phyloP scores from a whole-genome alignment of 805 yeast genomes.

The Saturnispora zaruensis region DNA sequence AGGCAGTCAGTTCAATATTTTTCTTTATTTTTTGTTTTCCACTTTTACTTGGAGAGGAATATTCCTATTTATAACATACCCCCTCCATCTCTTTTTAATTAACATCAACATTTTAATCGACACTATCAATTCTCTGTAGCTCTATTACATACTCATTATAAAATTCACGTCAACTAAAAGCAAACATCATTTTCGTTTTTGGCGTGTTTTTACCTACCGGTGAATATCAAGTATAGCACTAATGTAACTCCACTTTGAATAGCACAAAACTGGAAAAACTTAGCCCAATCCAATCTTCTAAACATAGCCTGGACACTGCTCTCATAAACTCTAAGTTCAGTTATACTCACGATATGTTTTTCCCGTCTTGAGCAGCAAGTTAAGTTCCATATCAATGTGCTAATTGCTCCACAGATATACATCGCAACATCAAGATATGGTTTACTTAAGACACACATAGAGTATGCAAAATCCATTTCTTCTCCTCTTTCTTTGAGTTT shows the following conservation, averaged over 20 bases:
- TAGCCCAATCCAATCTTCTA: neutral
- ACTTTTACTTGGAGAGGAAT: neutral
- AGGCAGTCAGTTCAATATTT: too few species aligned
- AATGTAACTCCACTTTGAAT: neutral
- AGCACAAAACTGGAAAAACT: neutral
- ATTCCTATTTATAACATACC: neutral
- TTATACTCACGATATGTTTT: conserved; percentile 1
- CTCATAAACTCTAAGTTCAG: neutral
- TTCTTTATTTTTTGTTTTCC: neutral
- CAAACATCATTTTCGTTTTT: neutral
- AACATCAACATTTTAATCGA: neutral
- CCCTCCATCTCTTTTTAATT: neutral
- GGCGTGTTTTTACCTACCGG: neutral
- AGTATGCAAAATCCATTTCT: conserved; percentile 29
- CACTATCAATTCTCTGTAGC: neutral
- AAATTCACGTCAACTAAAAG: neutral
- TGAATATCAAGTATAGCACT: neutral
- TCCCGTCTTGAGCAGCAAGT: neutral
- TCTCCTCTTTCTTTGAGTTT: conserved; percentile 27
- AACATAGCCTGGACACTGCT: neutral
- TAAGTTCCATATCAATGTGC: conserved; percentile 13
- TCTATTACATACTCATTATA: neutral
- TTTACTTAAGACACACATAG: conserved; percentile 37
- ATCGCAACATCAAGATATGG: conserved; percentile 36
- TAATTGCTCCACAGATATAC: conserved; percentile 32